Percentiles rank a stretch among this genome's conserved stretches.
Evolutionary conservation across 2,329 filamentous ascomycete species (phyloP).

Genomic region (Botryotinia calthae): DNA sequence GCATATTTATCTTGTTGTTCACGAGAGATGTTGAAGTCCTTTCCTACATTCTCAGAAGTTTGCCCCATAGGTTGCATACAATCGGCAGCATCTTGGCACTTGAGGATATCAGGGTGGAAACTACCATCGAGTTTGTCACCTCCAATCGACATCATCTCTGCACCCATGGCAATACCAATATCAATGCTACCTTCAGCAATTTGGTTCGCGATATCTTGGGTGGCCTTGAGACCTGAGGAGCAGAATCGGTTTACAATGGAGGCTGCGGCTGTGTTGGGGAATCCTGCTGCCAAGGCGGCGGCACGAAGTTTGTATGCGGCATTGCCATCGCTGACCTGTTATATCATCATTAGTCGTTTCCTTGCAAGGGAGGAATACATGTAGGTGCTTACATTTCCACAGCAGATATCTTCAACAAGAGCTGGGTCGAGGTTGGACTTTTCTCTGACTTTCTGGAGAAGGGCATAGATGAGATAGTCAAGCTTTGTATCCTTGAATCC

Average conservation of each 20-base stretch:
- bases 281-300: conserved; percentile 84
- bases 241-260: conserved; percentile 93
- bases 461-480: conserved; percentile 80
- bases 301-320: conserved; percentile 90
- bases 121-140: conserved; percentile 68
- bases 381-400: conserved; percentile 72
- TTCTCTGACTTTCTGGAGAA: conserved; percentile 72
- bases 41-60: conserved; percentile 93
- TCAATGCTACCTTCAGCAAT: conserved; percentile 80
- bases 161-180: conserved; percentile 81
- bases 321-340: conserved; percentile 75
- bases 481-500: conserved; percentile 92
- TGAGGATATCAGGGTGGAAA: conserved; percentile 74
- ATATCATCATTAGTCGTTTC: conserved; percentile 3
- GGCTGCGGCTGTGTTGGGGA: conserved; percentile 83
- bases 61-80: conserved; percentile 97
- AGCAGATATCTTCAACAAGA: conserved; percentile 83
- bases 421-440: conserved; percentile 75
- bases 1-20: conserved; percentile 82
- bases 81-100: conserved; percentile 74
- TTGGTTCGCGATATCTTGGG: conserved; percentile 89
- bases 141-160: conserved; percentile 79
- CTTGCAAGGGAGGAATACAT: not conserved
- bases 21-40: conserved; percentile 81
- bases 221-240: conserved; percentile 91